Base-by-base conservation (phyloP, 805 yeast genomes). In the Pichia pseudocactophila region DNA sequence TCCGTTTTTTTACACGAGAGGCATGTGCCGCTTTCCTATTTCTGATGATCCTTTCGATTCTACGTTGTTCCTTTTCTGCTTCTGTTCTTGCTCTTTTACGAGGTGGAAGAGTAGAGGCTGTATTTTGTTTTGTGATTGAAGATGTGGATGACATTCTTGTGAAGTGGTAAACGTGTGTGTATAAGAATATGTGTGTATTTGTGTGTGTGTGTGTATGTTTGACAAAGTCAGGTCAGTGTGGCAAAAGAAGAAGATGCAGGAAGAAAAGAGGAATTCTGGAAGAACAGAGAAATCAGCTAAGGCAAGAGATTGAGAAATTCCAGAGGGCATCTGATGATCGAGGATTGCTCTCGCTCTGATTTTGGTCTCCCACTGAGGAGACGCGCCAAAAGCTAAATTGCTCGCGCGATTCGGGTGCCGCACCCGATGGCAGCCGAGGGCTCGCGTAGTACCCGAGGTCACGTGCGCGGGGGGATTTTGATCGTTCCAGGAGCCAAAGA, bases 1-100 rank as follows among this genome's bases (percentile, higher is more conserved):
- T 77, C 59, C 97, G 76, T 74, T 90, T 90, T 76, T 90, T 89
- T 59, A 92, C 98, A 51, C 98, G 76, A 25, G 96, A 85, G 41
- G 96, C 95, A 61, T 90, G 97, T 37, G 98, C 98, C 13, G 97
- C 97, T 59, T 90, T 82, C 57, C 97, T 77, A 64, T 90, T 90
- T 60, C 98, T 76, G 54, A 90, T 70, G 39, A 92, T 89, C 40
- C 98, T 72, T 65, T 92, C 97, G 42, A 89, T 78, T 37, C 96
- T 76, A 51, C 97, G 80, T 66, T 90, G 97, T 63, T 92, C 97
- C 67, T 90, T 92, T 66, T 90, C 97, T 65, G 89, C 96, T 52
- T 84, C 76, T 34, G 98, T 92, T 71, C 84, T 87, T 7, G 98
- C 97, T 53, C 97, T 78, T 69, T 92, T 92, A 50, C 97, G 76